phyloP scores from a whole-genome alignment of 148 eudicot species.

The Fagopyrum homotropicum region DNA sequence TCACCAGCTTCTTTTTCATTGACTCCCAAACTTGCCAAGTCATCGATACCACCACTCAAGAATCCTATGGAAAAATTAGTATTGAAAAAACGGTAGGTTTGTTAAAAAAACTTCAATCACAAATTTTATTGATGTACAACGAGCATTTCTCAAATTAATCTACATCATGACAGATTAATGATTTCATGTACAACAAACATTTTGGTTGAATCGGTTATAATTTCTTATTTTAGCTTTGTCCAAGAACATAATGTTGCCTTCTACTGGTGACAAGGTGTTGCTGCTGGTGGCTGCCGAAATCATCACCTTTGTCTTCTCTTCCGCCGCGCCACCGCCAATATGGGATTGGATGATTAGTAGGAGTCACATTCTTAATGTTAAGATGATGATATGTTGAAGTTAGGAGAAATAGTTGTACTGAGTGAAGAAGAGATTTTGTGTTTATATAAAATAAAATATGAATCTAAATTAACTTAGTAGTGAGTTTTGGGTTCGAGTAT shows the following conservation, averaged over 20 bases:
- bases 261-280: constrained; percentile 43
- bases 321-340: constrained; percentile 15
- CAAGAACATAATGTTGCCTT: constrained; percentile 81
- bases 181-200: too few species aligned
- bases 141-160: too few species aligned
- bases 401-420: neutral
- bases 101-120: too few species aligned
- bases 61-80: constrained; percentile 42
- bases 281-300: constrained; percentile 12
- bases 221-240: constrained; percentile 3
- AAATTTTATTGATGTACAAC: too few species aligned
- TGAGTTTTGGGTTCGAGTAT: constrained; percentile 45
- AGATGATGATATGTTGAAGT: neutral
- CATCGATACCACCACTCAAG: constrained; percentile 54
- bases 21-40: constrained; percentile 35
- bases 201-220: too few species aligned
- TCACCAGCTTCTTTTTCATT: constrained; percentile 16
- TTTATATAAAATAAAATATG: too few species aligned
- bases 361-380: neutral
- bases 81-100: too few species aligned
- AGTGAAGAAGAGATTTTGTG: neutral
- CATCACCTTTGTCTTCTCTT: constrained; percentile 33
- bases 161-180: too few species aligned
- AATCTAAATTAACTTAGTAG: neutral
- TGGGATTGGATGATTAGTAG: neutral